Percentiles rank a stretch among this genome's conserved stretches.
Evolutionary conservation across 2,329 filamentous ascomycete genomes (phyloP).

Genomic region (Boeremia lycopersici): DNA sequence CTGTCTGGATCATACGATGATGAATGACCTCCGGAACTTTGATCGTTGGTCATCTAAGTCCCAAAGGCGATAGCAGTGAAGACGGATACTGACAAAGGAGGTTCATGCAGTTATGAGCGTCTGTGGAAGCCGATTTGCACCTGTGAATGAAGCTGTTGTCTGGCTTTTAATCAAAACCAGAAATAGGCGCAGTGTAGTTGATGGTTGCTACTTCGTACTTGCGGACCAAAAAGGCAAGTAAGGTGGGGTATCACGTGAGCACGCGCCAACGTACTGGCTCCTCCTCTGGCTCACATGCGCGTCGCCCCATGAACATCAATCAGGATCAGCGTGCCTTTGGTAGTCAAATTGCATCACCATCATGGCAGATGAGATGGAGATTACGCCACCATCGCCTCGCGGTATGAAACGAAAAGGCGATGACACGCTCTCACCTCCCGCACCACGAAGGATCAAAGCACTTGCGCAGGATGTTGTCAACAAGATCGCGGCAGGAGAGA

Average conservation of each 20-base stretch:
- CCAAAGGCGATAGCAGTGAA: no score
- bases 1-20: background rate
- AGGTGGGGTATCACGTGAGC: constrained; percentile 18
- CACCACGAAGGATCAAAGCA: constrained; percentile 66
- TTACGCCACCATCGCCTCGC: constrained; percentile 33
- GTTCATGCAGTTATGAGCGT: no score
- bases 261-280: constrained; percentile 26
- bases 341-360: background rate
- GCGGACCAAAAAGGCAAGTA: background rate
- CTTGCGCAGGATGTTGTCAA: constrained; percentile 93
- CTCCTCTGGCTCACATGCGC: constrained; percentile 12
- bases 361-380: constrained; percentile 43
- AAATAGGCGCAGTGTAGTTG: background rate
- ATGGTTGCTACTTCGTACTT: constrained; percentile 2
- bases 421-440: constrained; percentile 40
- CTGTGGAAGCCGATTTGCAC: no score
- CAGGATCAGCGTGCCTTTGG: constrained; percentile 1
- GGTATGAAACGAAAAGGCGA: constrained; percentile 47
- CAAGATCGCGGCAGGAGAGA: constrained; percentile 97
- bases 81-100: no score
- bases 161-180: no score
- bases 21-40: no score
- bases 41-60: no score
- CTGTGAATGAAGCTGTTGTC: no score
- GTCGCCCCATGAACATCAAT: constrained; percentile 14